These are phyloP conservation scores for Moniliella sp. DNA, from an alignment of 1,284 basidiomycete genomes.

Conservation along the genomic window DNA sequence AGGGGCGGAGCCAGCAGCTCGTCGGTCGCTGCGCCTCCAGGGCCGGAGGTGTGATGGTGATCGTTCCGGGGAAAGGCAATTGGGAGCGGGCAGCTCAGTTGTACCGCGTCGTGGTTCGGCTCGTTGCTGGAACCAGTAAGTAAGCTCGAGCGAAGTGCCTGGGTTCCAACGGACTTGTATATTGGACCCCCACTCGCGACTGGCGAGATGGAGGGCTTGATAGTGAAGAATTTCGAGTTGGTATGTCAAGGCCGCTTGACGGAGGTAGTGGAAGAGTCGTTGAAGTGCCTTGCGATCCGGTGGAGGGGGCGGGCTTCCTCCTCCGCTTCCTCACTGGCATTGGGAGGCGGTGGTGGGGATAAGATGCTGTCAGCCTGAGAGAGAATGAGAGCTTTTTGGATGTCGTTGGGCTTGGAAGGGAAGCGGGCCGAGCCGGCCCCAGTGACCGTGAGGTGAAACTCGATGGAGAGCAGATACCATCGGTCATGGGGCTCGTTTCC, in stretches of 20 bases:
- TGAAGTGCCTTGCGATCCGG: no score
- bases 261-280: no score
- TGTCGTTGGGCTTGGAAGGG: conserved; percentile 11
- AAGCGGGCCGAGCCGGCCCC: conserved; percentile 11
- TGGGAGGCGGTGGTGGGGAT: conserved; percentile 3
- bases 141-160: conserved; percentile 4
- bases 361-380: conserved; percentile 15
- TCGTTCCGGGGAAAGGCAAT: no score
- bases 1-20: no score
- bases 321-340: not conserved
- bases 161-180: conserved; percentile 7
- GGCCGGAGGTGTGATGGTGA: no score
- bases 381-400: conserved; percentile 9
- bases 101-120: no score
- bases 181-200: conserved; percentile 16
- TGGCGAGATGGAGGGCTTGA: conserved; percentile 15
- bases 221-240: conserved; percentile 24
- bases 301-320: not conserved
- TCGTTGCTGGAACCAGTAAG: no score
- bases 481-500: conserved; percentile 38
- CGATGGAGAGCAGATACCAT: conserved; percentile 24
- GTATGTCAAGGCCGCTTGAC: conserved; percentile 21
- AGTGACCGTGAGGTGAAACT: conserved; percentile 14
- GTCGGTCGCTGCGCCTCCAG: no score
- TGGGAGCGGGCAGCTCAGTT: no score